Conservation (phyloP, 805 yeast species). For the Zygosaccharomyces bisporus region DNA sequence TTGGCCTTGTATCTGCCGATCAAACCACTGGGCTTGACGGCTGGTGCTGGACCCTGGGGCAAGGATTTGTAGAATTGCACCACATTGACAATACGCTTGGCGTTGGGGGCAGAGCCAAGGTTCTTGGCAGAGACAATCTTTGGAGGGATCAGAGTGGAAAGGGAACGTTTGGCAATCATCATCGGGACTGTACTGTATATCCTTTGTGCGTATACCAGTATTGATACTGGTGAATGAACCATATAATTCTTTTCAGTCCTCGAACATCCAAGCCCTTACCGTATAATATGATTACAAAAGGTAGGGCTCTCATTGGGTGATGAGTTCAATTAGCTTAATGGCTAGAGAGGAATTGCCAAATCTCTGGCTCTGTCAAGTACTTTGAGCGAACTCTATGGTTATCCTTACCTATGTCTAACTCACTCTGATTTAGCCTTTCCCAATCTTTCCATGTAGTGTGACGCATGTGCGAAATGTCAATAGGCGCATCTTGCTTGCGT, state of each 20-base stretch:
- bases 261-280: neutral
- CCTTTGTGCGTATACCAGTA: neutral
- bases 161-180: slow-evolving; percentile 82
- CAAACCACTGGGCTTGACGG: slow-evolving; percentile 63
- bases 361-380: slow-evolving; percentile 17
- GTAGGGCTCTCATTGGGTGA: slow-evolving; percentile 13
- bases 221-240: slow-evolving; percentile 1
- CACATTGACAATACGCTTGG: slow-evolving; percentile 93
- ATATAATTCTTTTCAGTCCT: neutral
- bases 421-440: slow-evolving; percentile 25
- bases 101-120: slow-evolving; percentile 93
- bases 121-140: slow-evolving; percentile 96
- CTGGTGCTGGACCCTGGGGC: slow-evolving; percentile 90
- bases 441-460: slow-evolving; percentile 35
- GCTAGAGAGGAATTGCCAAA: slow-evolving; percentile 8
- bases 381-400: slow-evolving; percentile 20
- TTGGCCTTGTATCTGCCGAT: slow-evolving; percentile 79
- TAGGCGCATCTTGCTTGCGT: neutral
- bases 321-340: neutral
- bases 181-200: slow-evolving; percentile 50
- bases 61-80: slow-evolving; percentile 93
- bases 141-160: slow-evolving; percentile 96
- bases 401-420: slow-evolving; percentile 19
- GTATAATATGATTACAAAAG: slow-evolving; percentile 8
- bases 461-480: slow-evolving; percentile 12